These are phyloP conservation scores for Stephanodiscus minutulus DNA, from an alignment of 108 stramenopile species.

Conservation along the genomic window DNA sequence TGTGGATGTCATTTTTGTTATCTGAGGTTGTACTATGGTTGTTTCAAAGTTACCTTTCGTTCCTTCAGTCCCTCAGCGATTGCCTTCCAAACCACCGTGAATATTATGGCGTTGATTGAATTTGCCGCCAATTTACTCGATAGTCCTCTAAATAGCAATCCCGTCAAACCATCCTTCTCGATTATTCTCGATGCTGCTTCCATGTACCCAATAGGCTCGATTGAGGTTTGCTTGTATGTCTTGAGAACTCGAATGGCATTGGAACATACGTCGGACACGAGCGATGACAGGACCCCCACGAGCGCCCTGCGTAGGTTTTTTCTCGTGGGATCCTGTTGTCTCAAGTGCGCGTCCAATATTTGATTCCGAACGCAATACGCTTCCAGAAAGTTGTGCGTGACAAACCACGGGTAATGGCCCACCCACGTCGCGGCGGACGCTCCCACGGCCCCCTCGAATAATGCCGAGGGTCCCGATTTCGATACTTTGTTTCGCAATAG, in stretches of 20 bases:
- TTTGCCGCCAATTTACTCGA: constrained; percentile 57
- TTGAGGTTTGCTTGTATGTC: constrained; percentile 87
- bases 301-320: constrained; percentile 55
- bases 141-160: constrained; percentile 54
- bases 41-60: constrained; percentile 18
- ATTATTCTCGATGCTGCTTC: constrained; percentile 52
- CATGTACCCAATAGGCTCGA: constrained; percentile 66
- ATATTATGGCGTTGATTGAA: constrained; percentile 57
- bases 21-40: neutral
- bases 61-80: constrained; percentile 49
- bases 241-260: constrained; percentile 91
- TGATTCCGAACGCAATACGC: constrained; percentile 64
- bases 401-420: constrained; percentile 89
- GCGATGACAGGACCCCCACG: constrained; percentile 71
- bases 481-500: constrained; percentile 56
- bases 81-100: constrained; percentile 63
- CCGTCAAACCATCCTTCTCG: constrained; percentile 44
- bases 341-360: constrained; percentile 58
- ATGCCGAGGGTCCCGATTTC: constrained; percentile 57
- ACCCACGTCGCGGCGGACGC: constrained; percentile 80
- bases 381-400: constrained; percentile 81
- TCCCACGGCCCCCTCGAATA: constrained; percentile 85
- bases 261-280: constrained; percentile 74
- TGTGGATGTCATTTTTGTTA: neutral
- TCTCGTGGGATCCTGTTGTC: constrained; percentile 33